These are phyloP conservation scores for Salix dunnii DNA, from an alignment of 345 rosid genomes.

Conservation along the genomic window DNA sequence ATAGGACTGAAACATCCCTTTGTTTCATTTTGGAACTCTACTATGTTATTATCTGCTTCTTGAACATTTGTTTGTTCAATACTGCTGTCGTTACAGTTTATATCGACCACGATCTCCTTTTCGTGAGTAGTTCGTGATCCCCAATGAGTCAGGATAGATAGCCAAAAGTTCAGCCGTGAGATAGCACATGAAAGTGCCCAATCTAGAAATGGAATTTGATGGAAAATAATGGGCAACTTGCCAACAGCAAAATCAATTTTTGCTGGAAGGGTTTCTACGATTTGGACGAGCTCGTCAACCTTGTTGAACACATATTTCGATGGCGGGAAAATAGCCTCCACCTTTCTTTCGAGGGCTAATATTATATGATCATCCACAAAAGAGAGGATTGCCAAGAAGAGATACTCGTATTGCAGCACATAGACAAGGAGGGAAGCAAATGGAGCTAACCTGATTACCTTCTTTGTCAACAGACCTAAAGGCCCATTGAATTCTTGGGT, in stretches of 20 bases:
- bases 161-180: constrained; percentile 40
- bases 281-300: constrained; percentile 32
- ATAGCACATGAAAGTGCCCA: constrained; percentile 27
- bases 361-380: constrained; percentile 46
- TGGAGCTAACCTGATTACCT: constrained; percentile 14
- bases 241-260: constrained; percentile 36
- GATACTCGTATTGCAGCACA: constrained; percentile 25
- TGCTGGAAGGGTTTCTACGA: constrained; percentile 47
- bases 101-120: constrained; percentile 50
- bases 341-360: constrained; percentile 33
- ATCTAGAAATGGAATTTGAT: constrained; percentile 34
- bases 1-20: background rate
- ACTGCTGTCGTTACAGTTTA: constrained; percentile 17
- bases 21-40: background rate
- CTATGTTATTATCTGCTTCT: constrained; percentile 3
- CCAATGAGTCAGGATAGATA: constrained; percentile 23
- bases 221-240: constrained; percentile 28
- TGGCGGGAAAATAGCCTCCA: constrained; percentile 52
- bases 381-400: constrained; percentile 32
- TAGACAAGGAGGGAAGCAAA: constrained; percentile 22
- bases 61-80: constrained; percentile 16
- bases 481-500: constrained; percentile 37
- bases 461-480: constrained; percentile 23
- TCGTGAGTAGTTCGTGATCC: constrained; percentile 36
- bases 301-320: constrained; percentile 39